A percentile compares a stretch with the other conserved stretches of the same genome.
These are phyloP conservation scores for Inonotus hispidus DNA, from an alignment of 1,284 basidiomycete genomes.

Conservation along the genomic window DNA sequence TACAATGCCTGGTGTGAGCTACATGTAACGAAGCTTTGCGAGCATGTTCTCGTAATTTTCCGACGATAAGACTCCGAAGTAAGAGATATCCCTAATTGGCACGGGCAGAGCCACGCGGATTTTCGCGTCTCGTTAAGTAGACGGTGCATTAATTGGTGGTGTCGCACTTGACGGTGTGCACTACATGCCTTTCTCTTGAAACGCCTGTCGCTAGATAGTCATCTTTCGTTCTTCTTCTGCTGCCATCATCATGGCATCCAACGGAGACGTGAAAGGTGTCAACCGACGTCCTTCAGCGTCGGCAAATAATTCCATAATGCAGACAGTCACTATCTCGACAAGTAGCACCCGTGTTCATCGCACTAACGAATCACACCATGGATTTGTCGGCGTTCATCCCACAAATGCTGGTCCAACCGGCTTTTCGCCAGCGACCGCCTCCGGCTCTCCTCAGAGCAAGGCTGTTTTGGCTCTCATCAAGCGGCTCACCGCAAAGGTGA, in stretches of 20 bases:
- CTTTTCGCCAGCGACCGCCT: conserved; percentile 24
- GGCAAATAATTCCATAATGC: not conserved
- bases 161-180: not conserved
- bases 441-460: conserved; percentile 60
- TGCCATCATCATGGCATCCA: conserved; percentile 10
- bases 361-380: conserved; percentile 47
- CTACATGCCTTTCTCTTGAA: not conserved
- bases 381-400: conserved; percentile 32
- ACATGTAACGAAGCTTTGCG: no score
- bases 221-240: not conserved
- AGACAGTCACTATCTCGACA: conserved; percentile 21
- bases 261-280: conserved; percentile 15
- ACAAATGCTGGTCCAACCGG: conserved; percentile 26
- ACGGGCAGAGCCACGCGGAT: conserved; percentile 4
- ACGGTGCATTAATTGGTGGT: not conserved
- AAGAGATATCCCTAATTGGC: not conserved
- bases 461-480: conserved; percentile 66
- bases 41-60: not conserved
- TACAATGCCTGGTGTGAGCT: no score
- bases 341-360: conserved; percentile 37
- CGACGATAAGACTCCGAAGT: not conserved
- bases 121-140: conserved; percentile 8
- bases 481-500: conserved; percentile 66
- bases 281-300: conserved; percentile 15
- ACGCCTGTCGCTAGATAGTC: not conserved